phyloP scores from a whole-genome alignment of 768 basidiomycete species.

The Tylopilus sp. region DNA sequence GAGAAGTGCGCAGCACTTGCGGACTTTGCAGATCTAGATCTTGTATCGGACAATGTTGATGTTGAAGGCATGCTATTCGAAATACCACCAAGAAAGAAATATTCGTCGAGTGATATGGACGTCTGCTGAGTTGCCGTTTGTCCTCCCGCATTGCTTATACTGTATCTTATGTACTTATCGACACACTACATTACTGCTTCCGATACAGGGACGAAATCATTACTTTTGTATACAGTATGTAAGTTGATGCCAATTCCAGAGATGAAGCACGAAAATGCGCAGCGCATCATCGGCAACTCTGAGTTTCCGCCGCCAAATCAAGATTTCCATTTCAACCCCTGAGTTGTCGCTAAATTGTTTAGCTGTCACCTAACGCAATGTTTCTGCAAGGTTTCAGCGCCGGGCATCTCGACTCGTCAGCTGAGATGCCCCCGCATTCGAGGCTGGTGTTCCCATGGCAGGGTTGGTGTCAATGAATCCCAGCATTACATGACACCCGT shows the following conservation, averaged over 20 bases:
- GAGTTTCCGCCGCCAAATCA: too few relatives aligned
- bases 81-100: not conserved
- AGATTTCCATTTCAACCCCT: too few relatives aligned
- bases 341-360: too few relatives aligned
- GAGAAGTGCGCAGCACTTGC: slow-evolving; percentile 45
- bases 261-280: not conserved
- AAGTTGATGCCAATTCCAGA: too few relatives aligned
- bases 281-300: not conserved
- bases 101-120: slow-evolving; percentile 25
- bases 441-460: too few relatives aligned
- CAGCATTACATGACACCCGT: too few relatives aligned
- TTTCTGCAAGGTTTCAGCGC: too few relatives aligned
- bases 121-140: slow-evolving; percentile 15
- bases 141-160: not conserved
- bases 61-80: slow-evolving; percentile 13
- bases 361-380: too few relatives aligned
- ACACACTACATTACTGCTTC: not conserved
- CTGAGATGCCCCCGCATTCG: too few relatives aligned
- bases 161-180: slow-evolving; percentile 5
- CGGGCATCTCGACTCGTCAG: too few relatives aligned
- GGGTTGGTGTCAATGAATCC: too few relatives aligned
- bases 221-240: too few relatives aligned
- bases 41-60: slow-evolving; percentile 19
- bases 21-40: slow-evolving; percentile 47
- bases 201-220: not conserved